These are phyloP conservation scores for Rubus parviflorus DNA, from an alignment of 306 rosid genomes.

Conservation along the genomic window DNA sequence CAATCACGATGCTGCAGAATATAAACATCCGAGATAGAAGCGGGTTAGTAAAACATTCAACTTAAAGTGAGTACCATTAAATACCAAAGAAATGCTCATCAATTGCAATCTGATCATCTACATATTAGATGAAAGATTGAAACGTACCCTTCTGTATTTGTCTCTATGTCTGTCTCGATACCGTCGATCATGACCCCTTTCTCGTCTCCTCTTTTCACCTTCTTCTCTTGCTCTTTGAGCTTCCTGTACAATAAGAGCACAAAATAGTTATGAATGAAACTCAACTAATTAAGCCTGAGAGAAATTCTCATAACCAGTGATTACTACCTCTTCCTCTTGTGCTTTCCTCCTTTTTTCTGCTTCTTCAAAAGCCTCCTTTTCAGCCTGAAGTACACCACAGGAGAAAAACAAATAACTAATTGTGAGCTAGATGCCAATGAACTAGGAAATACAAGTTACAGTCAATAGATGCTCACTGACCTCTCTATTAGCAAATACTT, in stretches of 20 bases:
- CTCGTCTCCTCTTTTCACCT: conserved; percentile 84
- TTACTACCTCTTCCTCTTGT: conserved; percentile 77
- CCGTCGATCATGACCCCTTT: conserved; percentile 74
- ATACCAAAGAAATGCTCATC: not conserved
- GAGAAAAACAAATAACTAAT: conserved; percentile 6
- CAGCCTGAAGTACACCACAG: conserved; percentile 47
- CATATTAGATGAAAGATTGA: not conserved
- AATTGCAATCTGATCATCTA: not conserved
- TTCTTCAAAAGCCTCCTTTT: conserved; percentile 85
- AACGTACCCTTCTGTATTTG: conserved; percentile 64
- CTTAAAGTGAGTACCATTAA: not conserved
- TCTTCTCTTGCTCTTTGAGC: conserved; percentile 96
- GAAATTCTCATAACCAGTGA: conserved; percentile 9
- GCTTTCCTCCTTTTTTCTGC: conserved; percentile 81
- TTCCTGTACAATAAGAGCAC: conserved; percentile 60
- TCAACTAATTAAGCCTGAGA: conserved; percentile 2
- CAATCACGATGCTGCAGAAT: conserved; percentile 53
- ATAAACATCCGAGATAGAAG: conserved; percentile 18
- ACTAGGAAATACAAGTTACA: conserved; percentile 21
- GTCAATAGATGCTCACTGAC: conserved; percentile 34
- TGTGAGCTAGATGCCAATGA: not conserved
- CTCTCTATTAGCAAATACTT: conserved; percentile 67
- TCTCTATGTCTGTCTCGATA: conserved; percentile 68
- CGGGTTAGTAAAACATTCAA: not conserved
- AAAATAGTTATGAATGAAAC: conserved; percentile 13